These are phyloP conservation scores for Saturnispora diversa DNA, from an alignment of 805 yeast genomes.

Conservation along the genomic window DNA sequence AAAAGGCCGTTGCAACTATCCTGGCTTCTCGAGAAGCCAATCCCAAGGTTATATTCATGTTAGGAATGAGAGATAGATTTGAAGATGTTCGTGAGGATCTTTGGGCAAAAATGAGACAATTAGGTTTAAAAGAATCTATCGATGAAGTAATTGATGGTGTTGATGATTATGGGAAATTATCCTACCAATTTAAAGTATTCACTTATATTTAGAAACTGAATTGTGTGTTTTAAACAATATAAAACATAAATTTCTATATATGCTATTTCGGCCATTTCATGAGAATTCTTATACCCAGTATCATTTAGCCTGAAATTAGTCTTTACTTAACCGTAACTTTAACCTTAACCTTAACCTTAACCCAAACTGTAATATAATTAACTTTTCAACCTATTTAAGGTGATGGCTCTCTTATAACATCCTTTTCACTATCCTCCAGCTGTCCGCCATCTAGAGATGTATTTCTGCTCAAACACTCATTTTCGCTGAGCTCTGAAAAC, in stretches of 20 bases:
- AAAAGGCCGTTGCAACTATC: slow-evolving; percentile 47
- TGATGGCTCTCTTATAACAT: no score
- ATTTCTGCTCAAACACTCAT: background rate
- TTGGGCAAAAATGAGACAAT: slow-evolving; percentile 43
- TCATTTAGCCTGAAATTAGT: no score
- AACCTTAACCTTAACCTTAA: no score
- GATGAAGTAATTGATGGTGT: slow-evolving; percentile 50
- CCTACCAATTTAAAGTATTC: slow-evolving; percentile 43
- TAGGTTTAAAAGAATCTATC: slow-evolving; percentile 30
- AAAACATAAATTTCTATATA: no score
- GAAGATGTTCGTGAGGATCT: slow-evolving; percentile 55
- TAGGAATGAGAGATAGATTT: slow-evolving; percentile 66
- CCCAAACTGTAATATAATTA: no score
- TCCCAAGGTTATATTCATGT: slow-evolving; percentile 54
- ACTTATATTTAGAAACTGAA: slow-evolving; percentile 4
- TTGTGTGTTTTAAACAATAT: background rate
- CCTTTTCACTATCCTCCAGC: background rate
- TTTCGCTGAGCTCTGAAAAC: slow-evolving; percentile 8
- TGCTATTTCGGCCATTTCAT: no score
- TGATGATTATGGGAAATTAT: slow-evolving; percentile 79
- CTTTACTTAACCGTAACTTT: no score
- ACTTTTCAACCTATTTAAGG: no score
- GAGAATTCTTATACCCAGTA: no score
- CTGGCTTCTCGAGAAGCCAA: slow-evolving; percentile 24
- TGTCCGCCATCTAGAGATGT: background rate